These are phyloP conservation scores for Cyberlindnera mississippiensis DNA, from an alignment of 805 yeast genomes.

Conservation along the genomic window DNA sequence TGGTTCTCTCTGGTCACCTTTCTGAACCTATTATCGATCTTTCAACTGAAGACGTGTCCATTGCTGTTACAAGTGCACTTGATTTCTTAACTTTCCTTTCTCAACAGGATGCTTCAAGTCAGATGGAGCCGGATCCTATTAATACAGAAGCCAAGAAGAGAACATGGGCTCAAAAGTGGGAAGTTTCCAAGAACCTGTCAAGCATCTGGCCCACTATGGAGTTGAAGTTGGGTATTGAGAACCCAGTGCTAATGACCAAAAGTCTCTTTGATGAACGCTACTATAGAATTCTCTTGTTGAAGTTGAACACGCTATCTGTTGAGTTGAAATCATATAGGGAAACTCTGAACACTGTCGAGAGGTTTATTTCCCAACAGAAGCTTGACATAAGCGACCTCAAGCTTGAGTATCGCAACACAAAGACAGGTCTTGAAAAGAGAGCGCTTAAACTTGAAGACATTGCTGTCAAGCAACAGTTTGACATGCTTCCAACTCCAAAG, in stretches of 20 bases:
- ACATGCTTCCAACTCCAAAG: constrained; percentile 14
- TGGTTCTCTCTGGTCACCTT: constrained; percentile 35
- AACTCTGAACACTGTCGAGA: constrained; percentile 21
- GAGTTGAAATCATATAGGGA: constrained; percentile 16
- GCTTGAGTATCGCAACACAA: constrained; percentile 19
- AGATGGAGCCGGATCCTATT: neutral
- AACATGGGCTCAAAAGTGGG: constrained; percentile 5
- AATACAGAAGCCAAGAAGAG: neutral
- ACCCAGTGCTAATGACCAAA: constrained; percentile 34
- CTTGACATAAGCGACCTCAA: constrained; percentile 15
- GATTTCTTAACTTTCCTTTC: constrained; percentile 18
- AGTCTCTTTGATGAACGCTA: constrained; percentile 29
- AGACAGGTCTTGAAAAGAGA: constrained; percentile 7
- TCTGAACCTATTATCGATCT: constrained; percentile 44
- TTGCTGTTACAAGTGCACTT: constrained; percentile 27
- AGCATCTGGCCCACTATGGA: constrained; percentile 33
- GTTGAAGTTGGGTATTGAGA: constrained; percentile 36
- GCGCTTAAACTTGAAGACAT: constrained; percentile 16
- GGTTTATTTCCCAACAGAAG: constrained; percentile 11
- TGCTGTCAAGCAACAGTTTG: constrained; percentile 12
- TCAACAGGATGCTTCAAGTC: neutral
- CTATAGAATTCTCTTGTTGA: constrained; percentile 29
- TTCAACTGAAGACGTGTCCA: constrained; percentile 36
- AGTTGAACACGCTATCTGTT: constrained; percentile 24
- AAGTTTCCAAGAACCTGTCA: constrained; percentile 14